Evolutionary conservation across 257 asterid genomes (phyloP).

Genomic region (Salvia hispanica): DNA sequence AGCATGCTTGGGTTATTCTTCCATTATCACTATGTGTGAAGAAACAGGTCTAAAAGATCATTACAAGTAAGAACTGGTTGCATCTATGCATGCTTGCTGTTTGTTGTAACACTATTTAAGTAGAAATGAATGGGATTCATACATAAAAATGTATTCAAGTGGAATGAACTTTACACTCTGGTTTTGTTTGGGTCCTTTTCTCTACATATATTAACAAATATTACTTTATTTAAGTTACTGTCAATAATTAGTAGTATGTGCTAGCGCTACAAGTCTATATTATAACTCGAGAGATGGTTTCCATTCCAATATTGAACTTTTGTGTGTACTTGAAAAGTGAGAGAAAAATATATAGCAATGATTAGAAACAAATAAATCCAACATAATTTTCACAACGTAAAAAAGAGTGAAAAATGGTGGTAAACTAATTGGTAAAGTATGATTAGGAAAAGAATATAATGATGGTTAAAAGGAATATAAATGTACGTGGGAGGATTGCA

Average conservation of each 20-base stretch:
- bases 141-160: too few relatives aligned
- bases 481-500: conserved; percentile 40
- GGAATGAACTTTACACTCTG: too few relatives aligned
- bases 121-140: too few relatives aligned
- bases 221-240: too few relatives aligned
- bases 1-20: not conserved
- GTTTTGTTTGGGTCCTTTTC: too few relatives aligned
- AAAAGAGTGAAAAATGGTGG: not conserved
- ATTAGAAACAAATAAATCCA: not conserved
- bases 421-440: not conserved
- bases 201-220: too few relatives aligned
- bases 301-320: conserved; percentile 11
- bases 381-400: not conserved
- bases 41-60: not conserved
- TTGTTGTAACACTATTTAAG: too few relatives aligned
- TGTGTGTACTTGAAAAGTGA: conserved; percentile 10
- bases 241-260: not conserved
- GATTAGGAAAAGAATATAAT: conserved; percentile 37
- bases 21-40: not conserved
- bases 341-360: not conserved
- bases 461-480: conserved; percentile 29
- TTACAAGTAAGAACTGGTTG: not conserved
- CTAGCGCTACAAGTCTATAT: not conserved
- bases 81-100: too few relatives aligned
- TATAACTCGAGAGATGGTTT: not conserved